Evolutionary conservation across 371 early-diverging fungal genomes (phyloP), one percentile per base, ranked within the genome.

Genomic region (Mucor irregularis): DNA sequence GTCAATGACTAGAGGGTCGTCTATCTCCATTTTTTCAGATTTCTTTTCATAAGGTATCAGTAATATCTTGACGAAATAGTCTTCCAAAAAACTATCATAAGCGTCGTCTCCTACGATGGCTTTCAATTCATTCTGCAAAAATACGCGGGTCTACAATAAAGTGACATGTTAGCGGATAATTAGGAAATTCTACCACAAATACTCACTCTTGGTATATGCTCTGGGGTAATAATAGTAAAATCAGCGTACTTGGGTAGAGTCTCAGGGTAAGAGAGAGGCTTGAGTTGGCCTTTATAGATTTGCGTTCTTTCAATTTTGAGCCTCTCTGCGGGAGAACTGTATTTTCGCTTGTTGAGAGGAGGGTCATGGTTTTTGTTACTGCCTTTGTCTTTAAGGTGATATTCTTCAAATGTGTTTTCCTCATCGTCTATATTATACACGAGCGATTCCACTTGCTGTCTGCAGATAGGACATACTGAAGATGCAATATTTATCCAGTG

Each of bases 391-490:
- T 62, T 65, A 4, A 74, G 47, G 6, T 49, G 42, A 38, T 78
- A 78, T 60, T 78, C 78, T 49, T 71, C 69, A 52, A 70, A 74
- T 1, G 59, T 58, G 0, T 66, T 62, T 8, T 56, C 59, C 28
- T 61, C 64, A 26, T 78, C 78, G 29, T 69, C 61, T 14, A 78
- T 48, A 37, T 74, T 68, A 33, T 78, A 74, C 3, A 78, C 58
- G 17, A 78, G 35, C 0, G 69, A 66, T 10, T 61, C 45, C 14
- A 68, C 61, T 3, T 33, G 30, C 26, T 66, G 66, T 47, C 84
- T 82, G 58, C 88, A 88, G 1, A 88, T 54, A 2, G 88, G 88
- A 58, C 88, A 88, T 1, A 50, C 29, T 2, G 59, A 29, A 0
- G 45, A 48, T 1, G 77, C 55, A 25, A 85, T 61, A 17, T 75